Evolutionary conservation across 352 stramenopile genomes (phyloP).

Genomic region (Phytopythium chamaehyphon): DNA sequence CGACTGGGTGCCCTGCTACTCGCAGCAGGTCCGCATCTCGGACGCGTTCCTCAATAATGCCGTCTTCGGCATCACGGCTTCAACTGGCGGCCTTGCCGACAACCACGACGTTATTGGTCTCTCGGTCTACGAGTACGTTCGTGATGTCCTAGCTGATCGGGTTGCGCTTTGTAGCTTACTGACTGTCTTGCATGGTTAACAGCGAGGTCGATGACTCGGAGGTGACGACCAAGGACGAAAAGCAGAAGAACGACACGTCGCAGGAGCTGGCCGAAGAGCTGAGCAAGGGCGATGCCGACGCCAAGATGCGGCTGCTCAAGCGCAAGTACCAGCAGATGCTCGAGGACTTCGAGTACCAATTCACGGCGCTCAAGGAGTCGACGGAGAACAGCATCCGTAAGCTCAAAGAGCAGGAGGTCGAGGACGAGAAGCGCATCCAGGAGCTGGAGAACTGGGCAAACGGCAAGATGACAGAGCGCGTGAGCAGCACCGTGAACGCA

Average conservation of each 20-base stretch:
- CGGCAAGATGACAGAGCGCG: slow-evolving; percentile 48
- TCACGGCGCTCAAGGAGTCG: slow-evolving; percentile 78
- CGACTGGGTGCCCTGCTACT: slow-evolving; percentile 69
- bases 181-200: slow-evolving; percentile 11
- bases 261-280: slow-evolving; percentile 45
- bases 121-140: slow-evolving; percentile 73
- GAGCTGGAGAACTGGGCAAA: slow-evolving; percentile 72
- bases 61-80: slow-evolving; percentile 72
- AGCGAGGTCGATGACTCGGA: slow-evolving; percentile 66
- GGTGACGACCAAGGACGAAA: slow-evolving; percentile 42
- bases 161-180: slow-evolving; percentile 6
- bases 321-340: slow-evolving; percentile 76
- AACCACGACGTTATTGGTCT: slow-evolving; percentile 80
- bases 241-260: slow-evolving; percentile 52
- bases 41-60: slow-evolving; percentile 60
- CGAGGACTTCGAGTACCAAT: slow-evolving; percentile 84
- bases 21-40: slow-evolving; percentile 38
- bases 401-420: slow-evolving; percentile 59
- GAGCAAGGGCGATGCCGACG: slow-evolving; percentile 47
- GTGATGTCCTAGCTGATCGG: background rate
- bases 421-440: slow-evolving; percentile 64
- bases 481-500: slow-evolving; percentile 47
- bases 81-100: slow-evolving; percentile 75
- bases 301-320: slow-evolving; percentile 66
- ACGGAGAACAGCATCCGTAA: slow-evolving; percentile 83